These are phyloP conservation scores for Colletotrichum kahawae DNA, from an alignment of 2,329 filamentous ascomycete species.

Conservation along the genomic window DNA sequence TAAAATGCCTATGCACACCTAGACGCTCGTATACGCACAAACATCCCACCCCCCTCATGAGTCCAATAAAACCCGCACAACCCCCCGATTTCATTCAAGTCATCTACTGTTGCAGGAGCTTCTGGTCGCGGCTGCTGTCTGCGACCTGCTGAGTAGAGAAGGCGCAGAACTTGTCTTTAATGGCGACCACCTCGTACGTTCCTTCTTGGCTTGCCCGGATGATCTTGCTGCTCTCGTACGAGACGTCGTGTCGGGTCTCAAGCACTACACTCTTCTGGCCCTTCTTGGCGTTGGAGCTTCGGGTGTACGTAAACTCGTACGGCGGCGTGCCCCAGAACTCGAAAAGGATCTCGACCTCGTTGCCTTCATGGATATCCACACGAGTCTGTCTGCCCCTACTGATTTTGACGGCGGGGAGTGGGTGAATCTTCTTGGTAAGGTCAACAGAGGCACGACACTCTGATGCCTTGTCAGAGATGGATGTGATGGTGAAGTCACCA, in stretches of 20 bases:
- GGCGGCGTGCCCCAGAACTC: constrained; percentile 95
- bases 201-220: constrained; percentile 91
- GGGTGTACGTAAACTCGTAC: constrained; percentile 97
- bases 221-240: constrained; percentile 79
- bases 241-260: constrained; percentile 89
- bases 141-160: constrained; percentile 75
- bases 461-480: constrained; percentile 84
- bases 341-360: constrained; percentile 90
- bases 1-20: constrained; percentile 35
- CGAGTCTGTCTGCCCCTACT: constrained; percentile 81
- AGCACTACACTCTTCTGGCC: constrained; percentile 80
- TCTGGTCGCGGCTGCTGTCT: constrained; percentile 49
- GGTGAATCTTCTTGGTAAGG: constrained; percentile 84
- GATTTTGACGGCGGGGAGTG: constrained; percentile 89
- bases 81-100: background rate
- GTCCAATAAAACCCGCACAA: background rate
- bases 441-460: constrained; percentile 83
- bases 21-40: constrained; percentile 11
- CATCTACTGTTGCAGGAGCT: constrained; percentile 29
- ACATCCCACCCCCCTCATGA: background rate
- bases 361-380: constrained; percentile 96
- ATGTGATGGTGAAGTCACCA: constrained; percentile 86
- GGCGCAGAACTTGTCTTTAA: constrained; percentile 91
- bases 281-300: constrained; percentile 83
- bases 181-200: constrained; percentile 95